Evolutionary conservation across 1,139 yeast species (phyloP).

Genomic region (Saccharomyces hybrid): DNA sequence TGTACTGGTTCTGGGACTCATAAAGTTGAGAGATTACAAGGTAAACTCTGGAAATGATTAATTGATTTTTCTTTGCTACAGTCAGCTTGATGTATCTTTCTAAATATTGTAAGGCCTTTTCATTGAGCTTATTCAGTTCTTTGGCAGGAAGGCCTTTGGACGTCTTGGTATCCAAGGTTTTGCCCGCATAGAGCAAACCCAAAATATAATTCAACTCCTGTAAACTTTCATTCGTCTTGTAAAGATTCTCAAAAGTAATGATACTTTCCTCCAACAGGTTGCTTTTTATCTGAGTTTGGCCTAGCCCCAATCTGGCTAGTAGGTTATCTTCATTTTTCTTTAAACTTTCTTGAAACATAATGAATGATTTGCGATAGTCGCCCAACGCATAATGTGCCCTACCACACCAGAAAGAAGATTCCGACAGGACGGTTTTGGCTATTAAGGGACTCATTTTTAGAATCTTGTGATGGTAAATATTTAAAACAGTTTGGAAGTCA

Average conservation of each 20-base stretch:
- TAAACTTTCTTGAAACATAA: constrained; percentile 63
- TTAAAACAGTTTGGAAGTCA: constrained; percentile 50
- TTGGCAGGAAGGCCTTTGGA: constrained; percentile 13
- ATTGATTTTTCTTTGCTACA: constrained; percentile 48
- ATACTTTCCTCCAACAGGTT: constrained; percentile 77
- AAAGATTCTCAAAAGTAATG: constrained; percentile 70
- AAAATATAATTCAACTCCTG: constrained; percentile 70
- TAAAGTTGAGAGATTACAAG: constrained; percentile 59
- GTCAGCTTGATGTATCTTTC: constrained; percentile 68
- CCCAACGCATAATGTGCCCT: constrained; percentile 57
- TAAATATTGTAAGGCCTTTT: constrained; percentile 55
- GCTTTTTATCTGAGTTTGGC: constrained; percentile 74
- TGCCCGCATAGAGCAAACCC: constrained; percentile 65
- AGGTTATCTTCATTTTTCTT: constrained; percentile 55
- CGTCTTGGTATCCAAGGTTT: constrained; percentile 21
- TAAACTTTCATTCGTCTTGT: constrained; percentile 59
- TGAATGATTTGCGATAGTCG: constrained; percentile 63
- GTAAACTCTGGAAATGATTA: constrained; percentile 62
- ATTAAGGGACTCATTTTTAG: constrained; percentile 21
- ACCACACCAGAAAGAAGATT: constrained; percentile 80
- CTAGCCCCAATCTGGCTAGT: constrained; percentile 74
- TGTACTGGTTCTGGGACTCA: constrained; percentile 50
- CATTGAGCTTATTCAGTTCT: constrained; percentile 24
- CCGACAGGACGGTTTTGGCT: constrained; percentile 48
- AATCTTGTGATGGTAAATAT: constrained; percentile 48